phyloP scores from a whole-genome alignment of 2,329 filamentous ascomycete species.

The Paecilomyces sp. region DNA sequence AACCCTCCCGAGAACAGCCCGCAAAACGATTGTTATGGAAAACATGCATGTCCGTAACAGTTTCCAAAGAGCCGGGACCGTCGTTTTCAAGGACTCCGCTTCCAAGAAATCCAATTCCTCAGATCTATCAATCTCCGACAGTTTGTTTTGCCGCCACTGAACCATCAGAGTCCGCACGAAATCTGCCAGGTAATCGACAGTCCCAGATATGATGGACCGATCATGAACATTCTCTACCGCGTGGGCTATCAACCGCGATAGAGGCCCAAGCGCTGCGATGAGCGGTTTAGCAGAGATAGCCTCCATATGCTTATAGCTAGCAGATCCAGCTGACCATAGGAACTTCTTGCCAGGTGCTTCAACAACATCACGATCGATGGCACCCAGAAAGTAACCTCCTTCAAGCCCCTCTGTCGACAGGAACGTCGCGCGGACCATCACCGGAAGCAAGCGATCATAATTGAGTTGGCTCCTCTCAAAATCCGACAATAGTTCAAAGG shows the following conservation, averaged over 20 bases:
- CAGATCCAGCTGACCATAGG: conserved; percentile 56
- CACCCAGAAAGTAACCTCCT: conserved; percentile 66
- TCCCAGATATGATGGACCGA: conserved; percentile 31
- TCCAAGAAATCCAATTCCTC: conserved; percentile 59
- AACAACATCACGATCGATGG: conserved; percentile 60
- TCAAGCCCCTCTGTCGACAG: conserved; percentile 67
- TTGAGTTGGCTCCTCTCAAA: conserved; percentile 53
- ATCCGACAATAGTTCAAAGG: conserved; percentile 64
- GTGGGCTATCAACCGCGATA: conserved; percentile 58
- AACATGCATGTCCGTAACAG: conserved; percentile 70
- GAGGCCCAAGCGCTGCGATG: conserved; percentile 53
- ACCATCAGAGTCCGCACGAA: conserved; percentile 61
- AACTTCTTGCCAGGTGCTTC: conserved; percentile 50
- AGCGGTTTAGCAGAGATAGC: conserved; percentile 51
- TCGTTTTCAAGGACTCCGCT: conserved; percentile 57
- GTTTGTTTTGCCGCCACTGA: conserved; percentile 67
- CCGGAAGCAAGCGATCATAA: conserved; percentile 63
- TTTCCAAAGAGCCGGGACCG: conserved; percentile 67
- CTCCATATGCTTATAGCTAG: conserved; percentile 51
- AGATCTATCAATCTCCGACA: conserved; percentile 64
- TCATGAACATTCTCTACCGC: conserved; percentile 51
- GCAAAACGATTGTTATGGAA: conserved; percentile 64
- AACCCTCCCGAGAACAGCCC: conserved; percentile 62
- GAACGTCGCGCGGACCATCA: conserved; percentile 60
- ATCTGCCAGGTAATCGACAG: conserved; percentile 55